Percentiles rank a stretch among this genome's conserved stretches.
These are phyloP conservation scores for Cicer cuneatum DNA, from an alignment of 306 rosid genomes.

Conservation along the genomic window DNA sequence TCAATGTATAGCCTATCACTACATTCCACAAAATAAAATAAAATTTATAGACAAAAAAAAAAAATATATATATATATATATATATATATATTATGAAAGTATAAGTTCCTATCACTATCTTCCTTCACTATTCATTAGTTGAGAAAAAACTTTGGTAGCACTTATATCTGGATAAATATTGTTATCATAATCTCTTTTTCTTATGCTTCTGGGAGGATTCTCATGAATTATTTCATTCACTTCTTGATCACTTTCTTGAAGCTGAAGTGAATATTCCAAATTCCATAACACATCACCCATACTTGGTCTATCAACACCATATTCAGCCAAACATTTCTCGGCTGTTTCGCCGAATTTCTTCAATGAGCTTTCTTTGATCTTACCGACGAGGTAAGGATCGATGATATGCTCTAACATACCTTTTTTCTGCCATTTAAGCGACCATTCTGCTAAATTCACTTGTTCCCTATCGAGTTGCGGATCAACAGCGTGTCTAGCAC, in stretches of 20 bases:
- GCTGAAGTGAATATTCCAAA: conserved; percentile 84
- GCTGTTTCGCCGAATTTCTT: conserved; percentile 88
- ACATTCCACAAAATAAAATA: background rate
- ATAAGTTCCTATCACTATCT: conserved; percentile 56
- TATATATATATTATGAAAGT: no score
- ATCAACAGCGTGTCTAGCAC: conserved; percentile 88
- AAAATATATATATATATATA: no score
- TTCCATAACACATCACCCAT: conserved; percentile 95
- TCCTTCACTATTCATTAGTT: conserved; percentile 75
- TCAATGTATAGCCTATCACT: conserved; percentile 13
- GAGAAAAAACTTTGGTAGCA: conserved; percentile 74
- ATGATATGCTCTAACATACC: conserved; percentile 71
- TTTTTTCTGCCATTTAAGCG: conserved; percentile 75
- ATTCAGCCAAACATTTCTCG: conserved; percentile 88
- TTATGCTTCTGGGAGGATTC: conserved; percentile 45
- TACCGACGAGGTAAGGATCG: conserved; percentile 70
- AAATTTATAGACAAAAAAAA: no score
- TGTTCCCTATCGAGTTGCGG: conserved; percentile 79
- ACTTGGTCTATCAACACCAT: conserved; percentile 85
- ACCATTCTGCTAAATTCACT: conserved; percentile 92
- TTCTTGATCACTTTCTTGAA: conserved; percentile 62
- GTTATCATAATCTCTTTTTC: conserved; percentile 50
- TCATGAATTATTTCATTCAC: conserved; percentile 40
- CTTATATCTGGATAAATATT: conserved; percentile 51
- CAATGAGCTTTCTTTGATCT: conserved; percentile 70